These are phyloP conservation scores for Didymella segeticola DNA, from an alignment of 2,329 filamentous ascomycete species.

Conservation along the genomic window DNA sequence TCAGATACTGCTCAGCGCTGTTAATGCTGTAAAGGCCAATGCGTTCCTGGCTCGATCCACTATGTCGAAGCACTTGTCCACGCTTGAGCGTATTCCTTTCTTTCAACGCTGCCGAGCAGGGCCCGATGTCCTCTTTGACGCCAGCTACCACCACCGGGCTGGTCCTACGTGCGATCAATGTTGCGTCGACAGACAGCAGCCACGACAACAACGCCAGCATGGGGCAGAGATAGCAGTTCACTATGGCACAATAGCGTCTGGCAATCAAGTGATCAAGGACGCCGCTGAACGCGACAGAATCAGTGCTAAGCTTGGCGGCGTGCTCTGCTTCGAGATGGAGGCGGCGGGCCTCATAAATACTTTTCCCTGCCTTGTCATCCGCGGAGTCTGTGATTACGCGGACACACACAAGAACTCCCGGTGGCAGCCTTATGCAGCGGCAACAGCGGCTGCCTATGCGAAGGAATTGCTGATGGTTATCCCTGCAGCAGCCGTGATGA, in stretches of 20 bases:
- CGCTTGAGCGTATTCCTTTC: not conserved
- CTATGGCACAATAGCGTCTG: slow-evolving; percentile 16
- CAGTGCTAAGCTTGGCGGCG: slow-evolving; percentile 17
- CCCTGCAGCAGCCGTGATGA: slow-evolving; percentile 6
- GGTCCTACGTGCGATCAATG: not conserved
- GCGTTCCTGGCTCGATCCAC: not conserved
- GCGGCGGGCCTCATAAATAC: slow-evolving; percentile 5
- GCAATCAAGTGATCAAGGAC: slow-evolving; percentile 15
- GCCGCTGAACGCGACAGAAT: slow-evolving; percentile 9
- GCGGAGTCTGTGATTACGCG: slow-evolving; percentile 14
- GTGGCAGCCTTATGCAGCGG: slow-evolving; percentile 10
- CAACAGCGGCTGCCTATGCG: slow-evolving; percentile 7
- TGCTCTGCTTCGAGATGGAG: slow-evolving; percentile 13
- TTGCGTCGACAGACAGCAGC: not conserved
- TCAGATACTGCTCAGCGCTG: slow-evolving; percentile 16
- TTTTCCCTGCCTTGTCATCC: slow-evolving; percentile 7
- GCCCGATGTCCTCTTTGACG: slow-evolving; percentile 1
- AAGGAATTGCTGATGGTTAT: slow-evolving; percentile 19
- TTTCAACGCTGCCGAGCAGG: slow-evolving; percentile 3
- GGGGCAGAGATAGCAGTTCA: slow-evolving; percentile 1
- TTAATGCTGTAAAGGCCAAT: slow-evolving; percentile 10
- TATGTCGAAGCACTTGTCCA: not conserved
- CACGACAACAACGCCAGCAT: not conserved
- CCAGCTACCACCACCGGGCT: not conserved
- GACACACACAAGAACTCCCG: slow-evolving; percentile 11